phyloP scores from a whole-genome alignment of 495 filamentous ascomycete genomes.

The Pseudoneurospora amorphoporcata region DNA sequence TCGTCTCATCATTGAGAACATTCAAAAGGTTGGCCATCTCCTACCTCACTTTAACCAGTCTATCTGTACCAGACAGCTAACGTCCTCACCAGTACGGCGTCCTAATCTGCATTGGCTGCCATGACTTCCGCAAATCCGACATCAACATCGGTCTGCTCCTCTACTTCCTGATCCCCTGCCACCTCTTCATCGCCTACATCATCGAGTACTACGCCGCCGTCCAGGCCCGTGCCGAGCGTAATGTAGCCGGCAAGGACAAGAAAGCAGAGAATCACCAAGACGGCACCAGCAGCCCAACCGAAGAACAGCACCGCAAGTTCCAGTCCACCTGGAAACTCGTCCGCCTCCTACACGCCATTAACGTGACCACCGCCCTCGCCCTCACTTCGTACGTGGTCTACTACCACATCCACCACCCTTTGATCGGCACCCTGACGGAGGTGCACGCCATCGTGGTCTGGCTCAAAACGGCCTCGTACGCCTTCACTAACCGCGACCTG shows the following conservation, averaged over 20 bases:
- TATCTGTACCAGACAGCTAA: slow-evolving; percentile 1
- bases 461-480: slow-evolving; percentile 91
- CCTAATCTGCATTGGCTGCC: slow-evolving; percentile 81
- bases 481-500: slow-evolving; percentile 91
- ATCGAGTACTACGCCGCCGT: slow-evolving; percentile 74
- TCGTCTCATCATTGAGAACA: slow-evolving; percentile 90
- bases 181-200: slow-evolving; percentile 78
- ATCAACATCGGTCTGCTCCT: slow-evolving; percentile 62
- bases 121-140: slow-evolving; percentile 76
- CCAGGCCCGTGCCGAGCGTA: slow-evolving; percentile 58
- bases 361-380: slow-evolving; percentile 68
- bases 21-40: slow-evolving; percentile 61
- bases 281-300: slow-evolving; percentile 38
- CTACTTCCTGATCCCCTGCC: slow-evolving; percentile 77
- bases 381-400: slow-evolving; percentile 82
- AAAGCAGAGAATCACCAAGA: slow-evolving; percentile 15
- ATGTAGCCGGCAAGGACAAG: slow-evolving; percentile 41
- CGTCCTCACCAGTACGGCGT: slow-evolving; percentile 65
- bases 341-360: slow-evolving; percentile 67
- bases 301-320: slow-evolving; percentile 49
- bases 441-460: slow-evolving; percentile 91
- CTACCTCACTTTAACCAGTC: neutral
- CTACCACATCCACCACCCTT: slow-evolving; percentile 78
- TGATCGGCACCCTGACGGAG: slow-evolving; percentile 85
- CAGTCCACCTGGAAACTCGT: slow-evolving; percentile 67